These are phyloP conservation scores for Cryoendolithus antarcticus DNA, from an alignment of 2,329 filamentous ascomycete genomes.

Conservation along the genomic window DNA sequence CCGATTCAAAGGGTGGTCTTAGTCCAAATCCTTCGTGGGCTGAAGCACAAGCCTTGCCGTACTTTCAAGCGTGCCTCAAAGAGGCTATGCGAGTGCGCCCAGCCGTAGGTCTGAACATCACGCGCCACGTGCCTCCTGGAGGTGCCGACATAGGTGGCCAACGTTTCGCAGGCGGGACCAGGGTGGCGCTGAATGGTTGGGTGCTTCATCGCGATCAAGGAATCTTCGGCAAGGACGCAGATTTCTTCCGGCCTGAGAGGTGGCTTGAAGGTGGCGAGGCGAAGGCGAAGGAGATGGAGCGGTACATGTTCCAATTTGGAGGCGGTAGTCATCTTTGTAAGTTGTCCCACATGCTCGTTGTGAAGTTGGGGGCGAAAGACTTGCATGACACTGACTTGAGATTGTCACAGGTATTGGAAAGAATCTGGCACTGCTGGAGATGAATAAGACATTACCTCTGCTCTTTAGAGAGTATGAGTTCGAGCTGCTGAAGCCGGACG, in stretches of 20 bases:
- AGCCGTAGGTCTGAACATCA: conserved; percentile 55
- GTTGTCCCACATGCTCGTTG: conserved; percentile 3
- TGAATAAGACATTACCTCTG: conserved; percentile 30
- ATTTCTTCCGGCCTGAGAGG: conserved; percentile 55
- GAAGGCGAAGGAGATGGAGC: conserved; percentile 51
- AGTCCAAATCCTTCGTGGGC: conserved; percentile 51
- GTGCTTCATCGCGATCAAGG: conserved; percentile 56
- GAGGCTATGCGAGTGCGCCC: conserved; percentile 68
- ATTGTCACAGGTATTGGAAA: conserved; percentile 49
- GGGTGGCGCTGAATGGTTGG: conserved; percentile 65
- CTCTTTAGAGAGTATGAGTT: conserved; percentile 44
- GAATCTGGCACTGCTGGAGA: conserved; percentile 36
- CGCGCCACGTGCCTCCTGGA: conserved; percentile 41
- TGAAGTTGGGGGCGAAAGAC: neutral
- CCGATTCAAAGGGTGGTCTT: conserved; percentile 43
- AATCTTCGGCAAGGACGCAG: conserved; percentile 56
- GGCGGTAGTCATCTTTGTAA: conserved; percentile 43
- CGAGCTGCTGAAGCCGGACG: conserved; percentile 38
- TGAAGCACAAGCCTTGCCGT: conserved; percentile 55
- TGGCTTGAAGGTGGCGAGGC: conserved; percentile 41
- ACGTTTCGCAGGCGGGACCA: conserved; percentile 56
- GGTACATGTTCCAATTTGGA: conserved; percentile 61
- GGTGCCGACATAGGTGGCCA: conserved; percentile 47
- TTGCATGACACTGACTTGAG: neutral
- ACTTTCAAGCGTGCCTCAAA: conserved; percentile 66